phyloP scores from a whole-genome alignment of 495 filamentous ascomycete species.

The Staphylotrichum longicolle region DNA sequence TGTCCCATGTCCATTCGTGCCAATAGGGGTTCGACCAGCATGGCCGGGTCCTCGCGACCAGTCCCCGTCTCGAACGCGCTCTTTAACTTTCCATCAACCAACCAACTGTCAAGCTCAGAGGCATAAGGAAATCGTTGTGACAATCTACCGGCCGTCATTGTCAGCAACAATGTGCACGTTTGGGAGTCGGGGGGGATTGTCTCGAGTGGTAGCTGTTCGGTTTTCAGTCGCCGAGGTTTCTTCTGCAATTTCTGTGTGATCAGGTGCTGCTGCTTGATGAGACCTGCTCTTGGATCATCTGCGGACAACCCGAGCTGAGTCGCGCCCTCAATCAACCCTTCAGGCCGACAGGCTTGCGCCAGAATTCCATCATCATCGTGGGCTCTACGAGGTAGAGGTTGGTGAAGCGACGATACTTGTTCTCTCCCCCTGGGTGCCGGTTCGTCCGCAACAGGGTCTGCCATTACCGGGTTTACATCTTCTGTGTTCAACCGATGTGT shows the following conservation, averaged over 20 bases:
- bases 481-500: not conserved
- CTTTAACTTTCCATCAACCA: slow-evolving; percentile 16
- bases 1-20: not conserved
- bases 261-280: slow-evolving; percentile 43
- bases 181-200: slow-evolving; percentile 33
- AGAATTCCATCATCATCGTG: not conserved
- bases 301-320: slow-evolving; percentile 31
- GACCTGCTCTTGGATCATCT: slow-evolving; percentile 41
- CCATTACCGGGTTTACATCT: not conserved
- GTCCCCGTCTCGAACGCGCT: slow-evolving; percentile 2
- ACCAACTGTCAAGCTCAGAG: slow-evolving; percentile 18
- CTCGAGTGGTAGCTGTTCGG: slow-evolving; percentile 48
- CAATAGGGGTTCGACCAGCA: slow-evolving; percentile 12
- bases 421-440: no score
- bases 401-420: not conserved
- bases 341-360: not conserved
- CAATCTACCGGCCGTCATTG: slow-evolving; percentile 20
- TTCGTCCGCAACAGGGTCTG: not conserved
- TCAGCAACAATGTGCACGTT: slow-evolving; percentile 29
- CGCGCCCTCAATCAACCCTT: not conserved
- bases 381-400: not conserved
- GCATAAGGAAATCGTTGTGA: slow-evolving; percentile 2
- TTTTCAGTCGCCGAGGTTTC: slow-evolving; percentile 41
- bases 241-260: slow-evolving; percentile 27
- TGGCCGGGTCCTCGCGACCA: slow-evolving; percentile 3